Base-by-base conservation (phyloP, 176 grass and related monocot genomes). In the Musa acuminata region DNA sequence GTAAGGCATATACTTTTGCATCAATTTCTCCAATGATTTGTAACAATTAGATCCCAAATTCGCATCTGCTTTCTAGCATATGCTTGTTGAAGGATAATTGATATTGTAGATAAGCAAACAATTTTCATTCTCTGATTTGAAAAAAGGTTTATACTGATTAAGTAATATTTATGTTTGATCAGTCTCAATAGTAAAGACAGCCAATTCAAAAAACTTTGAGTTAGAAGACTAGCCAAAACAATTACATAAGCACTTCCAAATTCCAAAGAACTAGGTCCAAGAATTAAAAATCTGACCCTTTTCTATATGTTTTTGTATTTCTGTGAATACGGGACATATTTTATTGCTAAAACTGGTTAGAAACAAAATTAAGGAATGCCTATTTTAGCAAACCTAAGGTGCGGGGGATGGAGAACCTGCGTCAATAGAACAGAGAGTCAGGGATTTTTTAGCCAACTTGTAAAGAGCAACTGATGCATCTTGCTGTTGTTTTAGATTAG, bases 401-500 rank as follows among this genome's bases (percentile, higher is more conserved):
- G 83, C 89, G 82, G 96, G 96, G 70, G 96, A 99, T 68, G 86
- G 88, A 81, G 96, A 91, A 22, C 91, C 96, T 49, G 91, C 84
- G 81, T 99, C 96, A 80, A 95, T 89, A 27, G 91, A 88, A 86
- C 79, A 99, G 73, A 99, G 84, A 82, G 86, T 78, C 59, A 80
- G 87, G 79, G 88, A 84, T 87, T 95, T 99, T 78, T 91, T 95
- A 59, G 96, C 91, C 69, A 99, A 76, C 83, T 99, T 99, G 81
- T 89, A 95, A 35, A 99, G 77, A 73, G 91, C 96, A 73, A 84
- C 84, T 5, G 96, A 92, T 74, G 88, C 91, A 88, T 99, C 96
- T 75, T 89, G 90, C 76, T 99, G 96, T 66, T 99, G 88, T 76
- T 95, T 99, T 20, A 79, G 49, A 71, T 73, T 95, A 70, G 84